A percentile compares a stretch with the other conserved stretches of the same genome.
Conservation (phyloP, 805 yeast genomes). For the Blastobotrys robertii region DNA sequence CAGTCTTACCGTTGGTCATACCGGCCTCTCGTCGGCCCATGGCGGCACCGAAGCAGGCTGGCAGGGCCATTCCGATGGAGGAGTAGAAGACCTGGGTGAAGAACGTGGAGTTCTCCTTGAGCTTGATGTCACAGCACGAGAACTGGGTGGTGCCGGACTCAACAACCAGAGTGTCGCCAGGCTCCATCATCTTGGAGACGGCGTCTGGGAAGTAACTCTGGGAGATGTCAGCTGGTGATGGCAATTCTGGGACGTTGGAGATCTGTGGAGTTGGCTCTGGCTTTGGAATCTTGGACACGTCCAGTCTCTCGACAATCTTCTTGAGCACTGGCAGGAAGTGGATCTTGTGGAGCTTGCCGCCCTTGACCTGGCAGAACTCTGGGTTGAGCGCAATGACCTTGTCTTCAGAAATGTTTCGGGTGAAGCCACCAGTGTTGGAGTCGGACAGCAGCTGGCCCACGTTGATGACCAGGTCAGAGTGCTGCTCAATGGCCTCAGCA, state of each 20-base stretch:
- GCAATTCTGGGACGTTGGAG: conserved; percentile 14
- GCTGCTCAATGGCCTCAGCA: conserved; percentile 37
- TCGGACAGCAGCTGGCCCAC: conserved; percentile 64
- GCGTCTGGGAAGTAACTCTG: conserved; percentile 37
- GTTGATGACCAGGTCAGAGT: conserved; percentile 59
- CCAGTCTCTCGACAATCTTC: conserved; percentile 32
- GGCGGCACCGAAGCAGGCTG: conserved; percentile 76
- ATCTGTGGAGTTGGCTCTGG: too few species aligned
- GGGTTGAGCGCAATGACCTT: conserved; percentile 43
- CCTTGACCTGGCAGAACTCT: conserved; percentile 40
- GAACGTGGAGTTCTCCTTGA: conserved; percentile 42
- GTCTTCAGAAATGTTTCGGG: conserved; percentile 37
- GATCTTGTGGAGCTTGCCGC: conserved; percentile 31
- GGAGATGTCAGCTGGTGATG: conserved; percentile 17
- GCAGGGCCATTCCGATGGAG: conserved; percentile 83
- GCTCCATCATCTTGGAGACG: conserved; percentile 38
- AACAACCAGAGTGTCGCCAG: conserved; percentile 61
- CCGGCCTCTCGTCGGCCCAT: conserved; percentile 43
- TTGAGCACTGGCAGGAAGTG: conserved; percentile 44
- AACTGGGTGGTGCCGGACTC: conserved; percentile 84
- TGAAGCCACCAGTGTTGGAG: conserved; percentile 58
- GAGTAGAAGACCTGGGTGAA: conserved; percentile 65
- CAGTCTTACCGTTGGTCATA: conserved; percentile 41
- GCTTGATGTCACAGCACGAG: conserved; percentile 55
- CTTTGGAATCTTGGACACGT: conserved; percentile 20